These are phyloP conservation scores for Chlamydomonas asymmetrica DNA, from an alignment of 139 green algal species.

Conservation along the genomic window DNA sequence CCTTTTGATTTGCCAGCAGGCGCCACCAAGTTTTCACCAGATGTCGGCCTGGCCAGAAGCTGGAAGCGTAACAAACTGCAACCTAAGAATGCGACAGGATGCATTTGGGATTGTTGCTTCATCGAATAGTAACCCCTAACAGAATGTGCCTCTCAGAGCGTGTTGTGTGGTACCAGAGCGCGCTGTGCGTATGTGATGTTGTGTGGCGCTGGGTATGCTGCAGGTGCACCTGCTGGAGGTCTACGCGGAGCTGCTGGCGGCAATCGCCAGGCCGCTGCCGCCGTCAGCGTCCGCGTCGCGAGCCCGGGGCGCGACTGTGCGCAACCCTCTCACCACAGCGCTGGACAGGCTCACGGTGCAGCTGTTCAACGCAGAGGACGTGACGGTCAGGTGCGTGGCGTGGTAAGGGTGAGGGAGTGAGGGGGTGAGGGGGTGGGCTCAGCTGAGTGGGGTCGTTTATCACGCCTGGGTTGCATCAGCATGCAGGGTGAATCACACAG, in stretches of 20 bases:
- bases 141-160: too few relatives aligned
- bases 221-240: slow-evolving; percentile 31
- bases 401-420: not conserved
- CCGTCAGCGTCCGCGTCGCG: not conserved
- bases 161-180: too few relatives aligned
- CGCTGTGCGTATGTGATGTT: too few relatives aligned
- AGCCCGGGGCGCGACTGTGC: not conserved
- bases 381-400: slow-evolving; percentile 31
- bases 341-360: slow-evolving; percentile 66
- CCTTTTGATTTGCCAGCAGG: too few relatives aligned
- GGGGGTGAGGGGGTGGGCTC: not conserved
- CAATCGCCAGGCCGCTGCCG: not conserved
- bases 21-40: too few relatives aligned
- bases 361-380: slow-evolving; percentile 62
- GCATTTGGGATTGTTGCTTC: too few relatives aligned
- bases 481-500: not conserved
- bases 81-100: too few relatives aligned
- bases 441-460: not conserved
- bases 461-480: not conserved
- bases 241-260: slow-evolving; percentile 19
- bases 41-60: too few relatives aligned
- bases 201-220: too few relatives aligned
- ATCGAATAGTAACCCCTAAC: too few relatives aligned
- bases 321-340: slow-evolving; percentile 35
- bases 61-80: too few relatives aligned